Conservation (phyloP, 345 rosid genomes). For the Barbarea vulgaris region DNA sequence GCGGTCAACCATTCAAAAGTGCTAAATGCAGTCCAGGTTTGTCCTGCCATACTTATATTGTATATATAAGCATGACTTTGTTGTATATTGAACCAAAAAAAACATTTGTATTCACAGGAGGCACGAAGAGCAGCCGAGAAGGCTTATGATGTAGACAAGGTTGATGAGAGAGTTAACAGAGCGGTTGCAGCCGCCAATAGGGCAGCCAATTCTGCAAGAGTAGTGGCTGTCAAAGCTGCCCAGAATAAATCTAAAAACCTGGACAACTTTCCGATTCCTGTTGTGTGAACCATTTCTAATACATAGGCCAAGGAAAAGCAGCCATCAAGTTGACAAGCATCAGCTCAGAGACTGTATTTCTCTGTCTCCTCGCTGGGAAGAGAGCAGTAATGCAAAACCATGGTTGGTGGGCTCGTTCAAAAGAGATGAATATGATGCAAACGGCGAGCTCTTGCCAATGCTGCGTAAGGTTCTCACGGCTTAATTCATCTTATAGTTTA, state of each 20-base stretch:
- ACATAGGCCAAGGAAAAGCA: background rate
- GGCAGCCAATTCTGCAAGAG: conserved; percentile 91
- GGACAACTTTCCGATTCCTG: conserved; percentile 57
- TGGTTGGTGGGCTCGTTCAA: background rate
- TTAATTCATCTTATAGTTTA: too few relatives aligned
- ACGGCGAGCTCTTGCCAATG: background rate
- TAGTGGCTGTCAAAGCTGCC: conserved; percentile 81
- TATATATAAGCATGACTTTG: too few relatives aligned
- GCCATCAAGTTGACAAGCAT: background rate
- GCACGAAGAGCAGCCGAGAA: conserved; percentile 81
- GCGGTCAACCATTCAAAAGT: conserved; percentile 91
- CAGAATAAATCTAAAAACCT: conserved; percentile 59
- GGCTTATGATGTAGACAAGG: conserved; percentile 87
- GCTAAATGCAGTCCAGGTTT: conserved; percentile 87
- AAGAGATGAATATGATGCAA: conserved; percentile 4
- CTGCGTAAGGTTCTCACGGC: too few relatives aligned
- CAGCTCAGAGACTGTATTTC: background rate
- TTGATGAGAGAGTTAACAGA: conserved; percentile 85
- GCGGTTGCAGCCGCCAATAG: conserved; percentile 88
- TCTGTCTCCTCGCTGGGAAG: too few relatives aligned
- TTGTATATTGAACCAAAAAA: too few relatives aligned
- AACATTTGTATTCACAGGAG: conserved; percentile 54
- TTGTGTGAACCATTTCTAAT: conserved; percentile 43
- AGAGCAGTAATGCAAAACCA: background rate
- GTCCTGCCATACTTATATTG: background rate